Evolutionary conservation across 768 basidiomycete genomes (phyloP).

Genomic region (Suillus tomentosus): DNA sequence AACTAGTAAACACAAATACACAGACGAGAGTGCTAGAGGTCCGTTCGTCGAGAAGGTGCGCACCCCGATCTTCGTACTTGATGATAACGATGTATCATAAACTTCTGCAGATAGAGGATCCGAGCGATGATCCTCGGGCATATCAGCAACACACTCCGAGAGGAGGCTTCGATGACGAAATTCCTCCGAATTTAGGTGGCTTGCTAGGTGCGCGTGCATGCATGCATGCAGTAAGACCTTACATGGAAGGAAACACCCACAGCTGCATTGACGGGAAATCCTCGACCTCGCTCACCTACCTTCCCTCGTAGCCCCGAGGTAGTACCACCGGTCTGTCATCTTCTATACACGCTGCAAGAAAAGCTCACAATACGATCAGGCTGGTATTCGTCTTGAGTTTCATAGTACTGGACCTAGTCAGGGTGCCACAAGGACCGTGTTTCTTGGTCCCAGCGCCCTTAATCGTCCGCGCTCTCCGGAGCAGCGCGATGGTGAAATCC

Average conservation of each 20-base stretch:
- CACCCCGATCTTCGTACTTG: background rate
- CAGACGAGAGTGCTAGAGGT: no score
- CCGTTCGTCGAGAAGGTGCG: constrained; percentile 81
- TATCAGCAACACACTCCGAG: constrained; percentile 47
- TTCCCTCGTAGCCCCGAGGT: constrained; percentile 20
- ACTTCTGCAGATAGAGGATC: constrained; percentile 65
- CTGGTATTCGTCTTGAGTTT: constrained; percentile 39
- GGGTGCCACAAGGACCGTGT: constrained; percentile 33
- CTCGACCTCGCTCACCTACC: constrained; percentile 21
- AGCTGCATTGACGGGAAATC: constrained; percentile 4
- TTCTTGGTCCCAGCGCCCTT: constrained; percentile 37
- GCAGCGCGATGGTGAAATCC: constrained; percentile 30
- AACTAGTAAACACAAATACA: no score
- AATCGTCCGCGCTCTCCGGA: constrained; percentile 21
- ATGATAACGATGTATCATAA: constrained; percentile 10
- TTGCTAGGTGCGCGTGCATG: constrained; percentile 6
- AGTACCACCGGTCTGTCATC: constrained; percentile 18
- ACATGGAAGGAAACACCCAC: background rate
- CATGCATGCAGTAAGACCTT: background rate
- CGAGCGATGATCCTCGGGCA: constrained; percentile 72
- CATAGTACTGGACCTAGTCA: constrained; percentile 29
- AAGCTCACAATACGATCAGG: constrained; percentile 18
- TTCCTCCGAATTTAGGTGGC: constrained; percentile 24
- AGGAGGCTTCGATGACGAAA: constrained; percentile 27
- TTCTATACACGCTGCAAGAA: background rate